A percentile compares a stretch with the other conserved stretches of the same genome.
These are phyloP conservation scores for Xylaria polymorpha DNA, from an alignment of 2,329 filamentous ascomycete species.

Conservation along the genomic window DNA sequence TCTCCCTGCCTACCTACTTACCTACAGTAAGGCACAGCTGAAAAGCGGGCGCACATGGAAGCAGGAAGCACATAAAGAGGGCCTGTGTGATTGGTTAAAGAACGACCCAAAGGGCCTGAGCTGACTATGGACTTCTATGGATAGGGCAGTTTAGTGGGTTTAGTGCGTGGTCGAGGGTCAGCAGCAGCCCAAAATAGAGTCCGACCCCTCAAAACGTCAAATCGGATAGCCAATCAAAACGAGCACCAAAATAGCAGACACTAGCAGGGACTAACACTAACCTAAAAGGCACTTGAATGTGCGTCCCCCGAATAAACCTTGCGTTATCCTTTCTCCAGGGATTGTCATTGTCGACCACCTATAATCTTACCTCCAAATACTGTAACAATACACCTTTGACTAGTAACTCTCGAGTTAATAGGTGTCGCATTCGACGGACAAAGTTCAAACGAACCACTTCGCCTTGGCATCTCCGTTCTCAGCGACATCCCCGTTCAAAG, in stretches of 20 bases:
- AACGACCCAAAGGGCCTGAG: conserved; percentile 25
- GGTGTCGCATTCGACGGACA: background rate
- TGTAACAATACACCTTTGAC: no score
- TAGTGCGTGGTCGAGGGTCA: conserved; percentile 2
- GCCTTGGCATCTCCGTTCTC: conserved; percentile 16
- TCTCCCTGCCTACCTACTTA: no score
- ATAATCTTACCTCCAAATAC: conserved; percentile 22
- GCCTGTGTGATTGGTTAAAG: conserved; percentile 26
- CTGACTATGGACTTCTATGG: conserved; percentile 15
- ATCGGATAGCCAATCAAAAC: conserved; percentile 13
- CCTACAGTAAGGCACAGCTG: conserved; percentile 27
- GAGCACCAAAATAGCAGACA: conserved; percentile 28
- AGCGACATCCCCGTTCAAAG: no score
- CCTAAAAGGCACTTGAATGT: background rate
- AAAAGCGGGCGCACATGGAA: conserved; percentile 20
- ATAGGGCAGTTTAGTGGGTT: background rate
- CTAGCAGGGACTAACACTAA: conserved; percentile 34
- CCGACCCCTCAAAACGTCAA: background rate
- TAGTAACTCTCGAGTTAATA: no score
- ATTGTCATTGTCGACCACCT: background rate
- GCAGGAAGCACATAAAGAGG: background rate
- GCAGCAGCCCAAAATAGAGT: conserved; percentile 30
- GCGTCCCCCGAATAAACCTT: conserved; percentile 10
- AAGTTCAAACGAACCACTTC: background rate
- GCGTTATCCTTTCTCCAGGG: background rate